Evolutionary conservation across 441 rosid species (phyloP), one percentile per base, ranked within the genome.

Genomic region (Eutrema salsugineum): DNA sequence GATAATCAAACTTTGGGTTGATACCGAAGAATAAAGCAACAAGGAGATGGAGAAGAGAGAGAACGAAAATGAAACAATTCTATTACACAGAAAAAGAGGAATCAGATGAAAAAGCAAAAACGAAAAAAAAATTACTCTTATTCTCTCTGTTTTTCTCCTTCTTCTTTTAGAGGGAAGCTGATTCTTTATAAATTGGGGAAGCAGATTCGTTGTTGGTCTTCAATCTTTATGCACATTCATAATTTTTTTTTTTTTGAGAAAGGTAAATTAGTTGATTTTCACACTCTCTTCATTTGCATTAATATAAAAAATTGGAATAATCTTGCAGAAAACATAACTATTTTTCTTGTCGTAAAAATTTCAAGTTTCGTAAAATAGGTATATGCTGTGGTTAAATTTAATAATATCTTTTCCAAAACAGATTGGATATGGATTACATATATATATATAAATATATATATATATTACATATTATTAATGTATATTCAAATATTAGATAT

Each of bases 111-210:
- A 46, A 48, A 59, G 63, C 30, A n/a, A 7, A 49, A 22, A 36
- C 28, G 16, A 5, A 1, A 12, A 15, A 42, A 15, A 50, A 32
- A 5, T 22, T 38, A 62, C 54, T 55, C 39, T 47, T 56, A 35
- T 70, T 49, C 63, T 64, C 62, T 56, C n/a, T 48, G 75, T 63
- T 48, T 76, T 56, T 63, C 44, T 46, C 17, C 54, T 30, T 14
- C 51, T 64, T 36, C 78, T 68, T 68, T 68, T 46, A 55, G 44
- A 76, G 75, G 39, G 79, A 69, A 76, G 75, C 79, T 69, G 79
- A 76, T 76, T 73, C 72, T 56, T 50, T 15, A 4, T 64, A 12
- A 47, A 10, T 38, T 47, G 32, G 28, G 10, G 64, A 56, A 46
- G 64, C 69, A 62, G 69, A 63, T 72, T 63, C 76, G 24, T 67